Evolutionary conservation across 768 basidiomycete species (phyloP).

Genomic region (Lyophyllum decastes): DNA sequence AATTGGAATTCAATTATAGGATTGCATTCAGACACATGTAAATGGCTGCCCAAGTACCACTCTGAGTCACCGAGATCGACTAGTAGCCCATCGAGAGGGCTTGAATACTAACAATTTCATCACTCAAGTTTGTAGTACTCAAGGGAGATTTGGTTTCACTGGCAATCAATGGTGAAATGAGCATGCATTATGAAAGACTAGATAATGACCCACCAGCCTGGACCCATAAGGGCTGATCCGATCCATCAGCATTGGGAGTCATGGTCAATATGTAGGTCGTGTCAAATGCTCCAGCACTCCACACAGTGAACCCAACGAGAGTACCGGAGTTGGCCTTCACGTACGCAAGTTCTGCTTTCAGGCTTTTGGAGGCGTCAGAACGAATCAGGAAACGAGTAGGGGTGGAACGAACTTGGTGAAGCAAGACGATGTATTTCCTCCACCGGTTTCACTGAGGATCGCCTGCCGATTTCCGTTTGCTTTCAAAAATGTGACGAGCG

Average conservation of each 20-base stretch:
- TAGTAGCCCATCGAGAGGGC: not conserved
- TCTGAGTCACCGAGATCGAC: too few relatives aligned
- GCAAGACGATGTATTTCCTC: constrained; percentile 51
- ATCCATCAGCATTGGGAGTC: constrained; percentile 47
- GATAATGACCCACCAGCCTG: constrained; percentile 33
- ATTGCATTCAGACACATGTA: too few relatives aligned
- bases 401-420: constrained; percentile 28
- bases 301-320: constrained; percentile 53
- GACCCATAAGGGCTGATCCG: constrained; percentile 47
- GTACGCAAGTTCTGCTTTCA: constrained; percentile 44
- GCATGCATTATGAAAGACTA: not conserved
- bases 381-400: not conserved
- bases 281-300: constrained; percentile 55
- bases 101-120: not conserved
- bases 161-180: not conserved
- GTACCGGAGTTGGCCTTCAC: constrained; percentile 43
- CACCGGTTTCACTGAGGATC: constrained; percentile 51
- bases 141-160: constrained; percentile 28
- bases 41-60: too few relatives aligned
- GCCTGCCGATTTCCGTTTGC: constrained; percentile 35
- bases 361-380: constrained; percentile 20
- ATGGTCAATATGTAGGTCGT: constrained; percentile 50
- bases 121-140: not conserved
- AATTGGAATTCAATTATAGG: too few relatives aligned
- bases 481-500: constrained; percentile 41